phyloP scores from a whole-genome alignment of 495 filamentous ascomycete species.

The Podospora conica region DNA sequence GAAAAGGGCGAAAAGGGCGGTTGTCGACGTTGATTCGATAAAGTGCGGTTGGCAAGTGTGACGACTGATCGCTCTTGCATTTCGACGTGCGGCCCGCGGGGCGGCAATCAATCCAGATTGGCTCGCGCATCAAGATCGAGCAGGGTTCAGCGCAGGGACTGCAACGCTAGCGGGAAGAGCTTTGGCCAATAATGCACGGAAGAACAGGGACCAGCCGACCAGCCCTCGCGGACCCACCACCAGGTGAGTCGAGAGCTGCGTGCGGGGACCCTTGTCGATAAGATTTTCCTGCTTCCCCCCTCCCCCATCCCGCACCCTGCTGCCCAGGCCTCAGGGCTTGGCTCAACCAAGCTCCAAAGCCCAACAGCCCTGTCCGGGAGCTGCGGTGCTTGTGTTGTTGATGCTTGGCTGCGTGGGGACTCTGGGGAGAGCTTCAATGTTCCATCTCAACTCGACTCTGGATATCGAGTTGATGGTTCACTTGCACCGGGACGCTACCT shows the following conservation, averaged over 20 bases:
- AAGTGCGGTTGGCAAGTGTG: conserved; percentile 27
- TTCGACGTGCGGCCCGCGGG: conserved; percentile 31
- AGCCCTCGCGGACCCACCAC: too few relatives aligned
- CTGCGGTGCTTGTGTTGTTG: background rate
- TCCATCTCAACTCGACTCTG: background rate
- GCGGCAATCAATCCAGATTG: conserved; percentile 34
- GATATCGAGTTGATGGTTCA: background rate
- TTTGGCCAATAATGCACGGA: conserved; percentile 29
- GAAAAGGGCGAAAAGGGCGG: conserved; percentile 15
- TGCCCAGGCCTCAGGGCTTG: background rate
- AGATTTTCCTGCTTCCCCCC: conserved; percentile 1
- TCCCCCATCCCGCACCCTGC: background rate
- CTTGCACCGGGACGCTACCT: background rate
- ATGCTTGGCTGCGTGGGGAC: background rate
- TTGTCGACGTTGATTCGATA: conserved; percentile 31
- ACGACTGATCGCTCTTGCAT: conserved; percentile 35
- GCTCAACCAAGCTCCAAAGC: background rate
- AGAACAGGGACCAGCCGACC: conserved; percentile 16
- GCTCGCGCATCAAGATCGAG: conserved; percentile 30
- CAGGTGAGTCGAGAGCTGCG: conserved; percentile 5
- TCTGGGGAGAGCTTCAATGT: background rate
- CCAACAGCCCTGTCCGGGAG: conserved; percentile 5
- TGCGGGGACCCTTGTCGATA: conserved; percentile 4
- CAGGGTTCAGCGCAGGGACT: conserved; percentile 20
- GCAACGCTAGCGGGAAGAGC: conserved; percentile 21